phyloP scores from a whole-genome alignment of 352 stramenopile genomes.

The Blastocystis sp. region DNA sequence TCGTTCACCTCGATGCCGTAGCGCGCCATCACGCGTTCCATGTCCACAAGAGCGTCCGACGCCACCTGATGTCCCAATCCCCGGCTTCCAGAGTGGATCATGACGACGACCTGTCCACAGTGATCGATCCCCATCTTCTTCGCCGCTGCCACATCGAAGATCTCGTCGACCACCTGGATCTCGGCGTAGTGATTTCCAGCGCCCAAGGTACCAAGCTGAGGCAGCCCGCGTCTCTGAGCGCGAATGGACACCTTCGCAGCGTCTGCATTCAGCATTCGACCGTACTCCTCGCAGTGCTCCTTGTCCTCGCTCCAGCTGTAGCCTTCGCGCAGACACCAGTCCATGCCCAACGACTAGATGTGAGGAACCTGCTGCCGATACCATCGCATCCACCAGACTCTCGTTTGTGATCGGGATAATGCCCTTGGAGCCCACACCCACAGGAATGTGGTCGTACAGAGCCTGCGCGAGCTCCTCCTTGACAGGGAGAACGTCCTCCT shows the following conservation, averaged over 20 bases:
- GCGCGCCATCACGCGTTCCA: constrained; percentile 73
- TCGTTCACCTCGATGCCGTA: constrained; percentile 76
- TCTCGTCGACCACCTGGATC: constrained; percentile 78
- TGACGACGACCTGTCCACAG: constrained; percentile 71
- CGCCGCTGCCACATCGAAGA: constrained; percentile 72
- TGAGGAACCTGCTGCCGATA: not conserved
- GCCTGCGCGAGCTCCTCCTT: constrained; percentile 70
- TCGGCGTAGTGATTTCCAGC: constrained; percentile 80
- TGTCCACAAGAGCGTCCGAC: constrained; percentile 73
- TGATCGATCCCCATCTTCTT: constrained; percentile 72
- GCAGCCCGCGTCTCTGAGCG: constrained; percentile 74
- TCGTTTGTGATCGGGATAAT: constrained; percentile 70
- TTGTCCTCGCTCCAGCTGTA: constrained; percentile 78
- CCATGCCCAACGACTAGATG: constrained; percentile 71
- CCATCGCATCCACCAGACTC: constrained; percentile 72
- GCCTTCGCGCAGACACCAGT: constrained; percentile 75
- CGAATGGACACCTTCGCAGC: constrained; percentile 68
- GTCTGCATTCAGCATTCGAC: constrained; percentile 75
- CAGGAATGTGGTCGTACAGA: constrained; percentile 77
- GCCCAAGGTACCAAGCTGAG: constrained; percentile 77
- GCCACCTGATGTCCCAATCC: constrained; percentile 79
- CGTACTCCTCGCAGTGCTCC: constrained; percentile 78
- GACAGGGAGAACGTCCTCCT: constrained; percentile 70
- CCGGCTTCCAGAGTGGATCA: constrained; percentile 73
- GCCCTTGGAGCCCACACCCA: constrained; percentile 74